phyloP scores from a whole-genome alignment of 192 early-diverging fungal genomes.

The Coemansia asiatica region DNA sequence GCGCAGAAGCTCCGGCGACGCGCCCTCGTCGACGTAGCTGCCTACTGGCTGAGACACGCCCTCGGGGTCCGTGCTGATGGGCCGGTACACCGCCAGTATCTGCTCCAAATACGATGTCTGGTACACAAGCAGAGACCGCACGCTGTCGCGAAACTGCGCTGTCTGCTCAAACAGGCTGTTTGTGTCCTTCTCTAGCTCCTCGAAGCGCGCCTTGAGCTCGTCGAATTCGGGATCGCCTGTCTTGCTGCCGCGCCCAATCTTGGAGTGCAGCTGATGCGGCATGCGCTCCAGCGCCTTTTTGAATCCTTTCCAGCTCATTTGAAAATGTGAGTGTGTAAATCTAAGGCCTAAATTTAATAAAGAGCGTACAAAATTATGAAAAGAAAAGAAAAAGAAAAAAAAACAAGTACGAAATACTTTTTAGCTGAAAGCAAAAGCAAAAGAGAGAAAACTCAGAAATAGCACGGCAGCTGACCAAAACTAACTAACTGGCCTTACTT shows the following conservation, averaged over 20 bases:
- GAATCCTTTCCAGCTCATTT: slow-evolving; percentile 74
- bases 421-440: slow-evolving; percentile 10
- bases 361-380: not conserved
- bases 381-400: slow-evolving; percentile 6
- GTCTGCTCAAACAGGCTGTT: slow-evolving; percentile 65
- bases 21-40: slow-evolving; percentile 51
- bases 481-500: not conserved
- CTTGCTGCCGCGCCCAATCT: slow-evolving; percentile 58
- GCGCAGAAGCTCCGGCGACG: slow-evolving; percentile 57
- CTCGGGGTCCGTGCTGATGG: slow-evolving; percentile 54
- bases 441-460: slow-evolving; percentile 3
- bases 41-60: slow-evolving; percentile 48
- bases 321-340: too few relatives aligned
- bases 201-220: slow-evolving; percentile 61
- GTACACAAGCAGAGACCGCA: slow-evolving; percentile 61
- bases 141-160: slow-evolving; percentile 65
- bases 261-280: slow-evolving; percentile 71
- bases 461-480: not conserved
- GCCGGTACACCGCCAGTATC: slow-evolving; percentile 58
- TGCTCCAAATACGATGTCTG: slow-evolving; percentile 61
- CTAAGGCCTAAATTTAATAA: too few relatives aligned
- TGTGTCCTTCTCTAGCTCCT: slow-evolving; percentile 60
- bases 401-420: not conserved
- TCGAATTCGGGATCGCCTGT: slow-evolving; percentile 70
- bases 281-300: slow-evolving; percentile 77